Evolutionary conservation across 2,329 filamentous ascomycete genomes (phyloP), one percentile per base, ranked within the genome.

Genomic region (Epichloe scottii): DNA sequence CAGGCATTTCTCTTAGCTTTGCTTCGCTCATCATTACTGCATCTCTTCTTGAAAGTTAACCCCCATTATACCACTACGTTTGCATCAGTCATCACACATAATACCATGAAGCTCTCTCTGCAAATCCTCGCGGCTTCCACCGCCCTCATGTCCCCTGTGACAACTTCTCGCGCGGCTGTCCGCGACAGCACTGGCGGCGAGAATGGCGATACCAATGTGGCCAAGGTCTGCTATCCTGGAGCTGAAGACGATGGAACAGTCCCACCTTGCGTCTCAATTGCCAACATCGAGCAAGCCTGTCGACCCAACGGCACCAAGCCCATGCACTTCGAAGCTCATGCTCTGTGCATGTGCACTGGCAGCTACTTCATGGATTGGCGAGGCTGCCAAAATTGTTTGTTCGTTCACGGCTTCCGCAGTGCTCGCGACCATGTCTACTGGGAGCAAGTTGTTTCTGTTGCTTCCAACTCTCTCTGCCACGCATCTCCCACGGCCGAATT

Each of bases 321-420:
- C 5, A 48, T 57, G 19, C 51, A 62, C 51, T 53, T 53, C 48
- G 53, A 57, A 41, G 61, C 56, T 21, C 63, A 68, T 54, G 61
- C 62, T 42, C 54, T 63, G 56, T 71, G 71, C 59, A 69, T 72
- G 62, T 75, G 71, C 60, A 59, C 58, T 10, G 67, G 71, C 38
- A 66, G 62, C 51, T 72, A 65, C 62, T 74, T 74, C 59, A 38
- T 54, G 30, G 67, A 72, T 53, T 73, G 70, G 69, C 50, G 61
- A 10, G 67, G 63, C 48, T 74, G 71, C 58, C 66, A 70, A 34
- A 53, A 63, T 34, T 75, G 71, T 55, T 61, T 71, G 14, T 61
- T 60, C 41, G 58, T 67, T 14, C 70, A 73, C 57, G 71, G 70
- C 44, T 62, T 63, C 7, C 66, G 68, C 41, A 66, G 62, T 26